phyloP scores from a whole-genome alignment of 331 rosid species.

The Cydonia oblonga region DNA sequence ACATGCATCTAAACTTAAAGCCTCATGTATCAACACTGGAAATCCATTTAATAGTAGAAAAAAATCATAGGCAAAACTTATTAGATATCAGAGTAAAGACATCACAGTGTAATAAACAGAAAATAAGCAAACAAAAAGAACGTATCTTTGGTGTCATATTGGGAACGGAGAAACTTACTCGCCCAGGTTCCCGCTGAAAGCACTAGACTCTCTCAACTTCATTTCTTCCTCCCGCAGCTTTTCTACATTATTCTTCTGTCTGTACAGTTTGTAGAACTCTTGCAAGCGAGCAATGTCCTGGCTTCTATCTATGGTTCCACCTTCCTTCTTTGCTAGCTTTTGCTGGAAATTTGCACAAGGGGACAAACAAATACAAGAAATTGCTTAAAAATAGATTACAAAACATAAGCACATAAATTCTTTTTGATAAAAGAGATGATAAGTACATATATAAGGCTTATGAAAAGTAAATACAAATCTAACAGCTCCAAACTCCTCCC shows the following conservation, averaged over 20 bases:
- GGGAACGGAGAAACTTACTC: slow-evolving; percentile 51
- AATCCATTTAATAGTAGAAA: neutral
- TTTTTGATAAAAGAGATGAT: too few species aligned
- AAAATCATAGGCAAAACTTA: neutral
- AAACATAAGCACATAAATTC: neutral
- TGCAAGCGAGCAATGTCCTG: slow-evolving; percentile 66
- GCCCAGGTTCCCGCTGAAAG: slow-evolving; percentile 73
- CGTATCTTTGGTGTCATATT: neutral
- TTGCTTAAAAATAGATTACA: neutral
- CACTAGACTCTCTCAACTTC: slow-evolving; percentile 76
- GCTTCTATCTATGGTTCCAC: slow-evolving; percentile 75
- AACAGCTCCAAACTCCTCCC: neutral
- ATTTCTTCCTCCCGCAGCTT: slow-evolving; percentile 71
- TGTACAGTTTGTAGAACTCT: slow-evolving; percentile 70
- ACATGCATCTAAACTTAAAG: neutral
- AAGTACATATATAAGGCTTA: neutral
- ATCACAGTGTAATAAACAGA: neutral
- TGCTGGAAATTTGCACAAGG: slow-evolving; percentile 50
- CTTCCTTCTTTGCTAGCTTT: slow-evolving; percentile 80
- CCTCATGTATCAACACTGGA: neutral
- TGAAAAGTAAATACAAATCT: neutral
- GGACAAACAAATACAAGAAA: slow-evolving; percentile 1
- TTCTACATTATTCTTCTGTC: slow-evolving; percentile 71
- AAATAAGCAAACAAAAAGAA: neutral
- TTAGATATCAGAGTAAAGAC: neutral